A percentile compares a stretch with the other conserved stretches of the same genome.
These are phyloP conservation scores for Simmondsia chinensis DNA, from an alignment of 148 eudicot species.

Conservation along the genomic window DNA sequence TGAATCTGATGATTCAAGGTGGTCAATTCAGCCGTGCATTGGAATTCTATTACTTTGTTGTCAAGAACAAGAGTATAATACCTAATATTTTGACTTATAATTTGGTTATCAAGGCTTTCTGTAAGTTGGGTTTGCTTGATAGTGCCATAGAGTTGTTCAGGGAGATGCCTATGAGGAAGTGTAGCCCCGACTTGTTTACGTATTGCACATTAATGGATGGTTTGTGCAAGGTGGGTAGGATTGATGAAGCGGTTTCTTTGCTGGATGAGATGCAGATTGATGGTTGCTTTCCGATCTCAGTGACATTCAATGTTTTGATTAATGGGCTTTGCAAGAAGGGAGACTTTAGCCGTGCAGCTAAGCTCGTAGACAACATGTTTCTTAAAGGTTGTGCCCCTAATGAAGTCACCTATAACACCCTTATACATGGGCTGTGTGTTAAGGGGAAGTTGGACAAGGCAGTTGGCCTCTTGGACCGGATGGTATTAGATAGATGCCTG, in stretches of 20 bases:
- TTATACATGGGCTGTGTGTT: slow-evolving; percentile 69
- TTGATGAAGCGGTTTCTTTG: slow-evolving; percentile 70
- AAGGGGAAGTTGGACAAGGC: slow-evolving; percentile 81
- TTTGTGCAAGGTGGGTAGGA: slow-evolving; percentile 62
- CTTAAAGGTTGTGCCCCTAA: slow-evolving; percentile 80
- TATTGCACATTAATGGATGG: slow-evolving; percentile 92
- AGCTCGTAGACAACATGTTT: slow-evolving; percentile 83
- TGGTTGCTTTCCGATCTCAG: slow-evolving; percentile 59
- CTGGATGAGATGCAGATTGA: slow-evolving; percentile 97
- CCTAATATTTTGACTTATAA: slow-evolving; percentile 70
- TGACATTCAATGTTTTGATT: slow-evolving; percentile 63
- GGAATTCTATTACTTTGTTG: slow-evolving; percentile 47
- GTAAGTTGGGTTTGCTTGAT: slow-evolving; percentile 49
- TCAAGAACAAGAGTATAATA: slow-evolving; percentile 16
- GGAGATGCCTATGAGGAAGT: slow-evolving; percentile 42
- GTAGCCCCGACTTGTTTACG: slow-evolving; percentile 67
- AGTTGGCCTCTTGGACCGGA: slow-evolving; percentile 53
- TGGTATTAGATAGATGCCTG: slow-evolving; percentile 53
- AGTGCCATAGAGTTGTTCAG: slow-evolving; percentile 61
- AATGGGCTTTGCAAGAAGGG: slow-evolving; percentile 80
- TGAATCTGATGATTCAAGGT: slow-evolving; percentile 48
- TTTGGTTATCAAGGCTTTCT: slow-evolving; percentile 63
- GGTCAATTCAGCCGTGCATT: slow-evolving; percentile 38
- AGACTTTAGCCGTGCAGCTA: slow-evolving; percentile 66
- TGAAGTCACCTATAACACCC: slow-evolving; percentile 81